A percentile compares a stretch with the other conserved stretches of the same genome.
These are phyloP conservation scores for Grosmannia serpens DNA, from an alignment of 2,329 filamentous ascomycete genomes.

Conservation along the genomic window DNA sequence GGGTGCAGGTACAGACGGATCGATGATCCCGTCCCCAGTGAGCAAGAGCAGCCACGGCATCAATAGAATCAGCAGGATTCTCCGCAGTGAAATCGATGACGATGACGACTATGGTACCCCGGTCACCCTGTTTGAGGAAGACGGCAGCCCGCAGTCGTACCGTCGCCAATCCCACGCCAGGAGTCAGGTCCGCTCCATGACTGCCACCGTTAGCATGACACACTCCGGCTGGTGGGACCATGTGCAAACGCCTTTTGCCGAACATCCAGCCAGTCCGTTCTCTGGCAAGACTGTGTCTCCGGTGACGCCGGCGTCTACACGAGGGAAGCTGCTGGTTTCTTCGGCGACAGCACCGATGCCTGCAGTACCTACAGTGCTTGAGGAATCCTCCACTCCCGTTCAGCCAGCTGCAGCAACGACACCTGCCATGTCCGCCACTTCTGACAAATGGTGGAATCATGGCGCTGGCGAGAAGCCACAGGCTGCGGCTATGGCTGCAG, in stretches of 20 bases:
- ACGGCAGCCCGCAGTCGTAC: constrained; percentile 33
- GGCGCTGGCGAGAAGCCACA: constrained; percentile 16
- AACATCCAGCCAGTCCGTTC: constrained; percentile 31
- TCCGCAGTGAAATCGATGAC: constrained; percentile 15
- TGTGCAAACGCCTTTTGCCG: constrained; percentile 57
- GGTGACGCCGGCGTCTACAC: constrained; percentile 4
- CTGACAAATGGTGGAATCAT: constrained; percentile 26
- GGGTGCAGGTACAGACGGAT: constrained; percentile 18
- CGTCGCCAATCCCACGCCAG: constrained; percentile 27
- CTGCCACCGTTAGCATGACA: constrained; percentile 33
- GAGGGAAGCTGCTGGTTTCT: neutral
- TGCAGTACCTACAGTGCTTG: neutral
- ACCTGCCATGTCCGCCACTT: neutral
- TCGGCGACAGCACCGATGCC: neutral
- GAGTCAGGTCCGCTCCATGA: constrained; percentile 24
- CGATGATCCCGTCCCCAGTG: neutral
- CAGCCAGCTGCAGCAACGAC: neutral
- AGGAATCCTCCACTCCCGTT: neutral
- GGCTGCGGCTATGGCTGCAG: neutral
- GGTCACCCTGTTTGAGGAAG: constrained; percentile 61
- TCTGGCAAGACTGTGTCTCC: constrained; percentile 22
- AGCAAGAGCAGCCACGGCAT: neutral
- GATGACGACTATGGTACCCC: constrained; percentile 41
- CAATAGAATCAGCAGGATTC: neutral
- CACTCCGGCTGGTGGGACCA: constrained; percentile 70